Evolutionary conservation across 202 grass and related monocot genomes (phyloP), one percentile per base, ranked within the genome.

Genomic region (Carex sylvatica): DNA sequence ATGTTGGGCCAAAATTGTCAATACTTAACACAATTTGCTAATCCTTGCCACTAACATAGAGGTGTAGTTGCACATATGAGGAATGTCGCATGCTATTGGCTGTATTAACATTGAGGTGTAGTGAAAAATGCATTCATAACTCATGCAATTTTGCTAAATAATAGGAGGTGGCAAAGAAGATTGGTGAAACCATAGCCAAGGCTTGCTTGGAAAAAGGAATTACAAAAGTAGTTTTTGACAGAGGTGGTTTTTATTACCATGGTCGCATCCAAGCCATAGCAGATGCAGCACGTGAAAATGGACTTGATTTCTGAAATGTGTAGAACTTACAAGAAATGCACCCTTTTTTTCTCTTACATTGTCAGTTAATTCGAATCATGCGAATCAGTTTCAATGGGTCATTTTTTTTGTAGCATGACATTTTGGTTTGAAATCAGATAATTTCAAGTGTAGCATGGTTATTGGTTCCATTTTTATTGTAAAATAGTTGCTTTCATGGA

Each of bases 201-300:
- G 88, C 91, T 74, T 98, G 95, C 82, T 81, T 95, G 86, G 95
- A 98, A 72, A 98, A 95, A 86, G 92, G 95, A 78, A 93, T 98
- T 44, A 87, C 82, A 61, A 98, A 95, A 62, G 92, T 98, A 66
- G 92, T 92, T 65, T 98, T 98, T 18, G 95, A 98, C 67, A 78
- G 95, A 30, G 95, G 95, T 6, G 89, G 95, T 90, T 98, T 88
- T 83, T 89, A 83, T 46, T 98, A 93, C 78, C 90, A 93, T 2
- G 95, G 95, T 1, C 85, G 92, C 84, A 88, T 98, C 51, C 90
- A 93, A 92, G 95, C 95, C 80, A 70, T 98, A 28, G 92, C 95
- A 64, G 87, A 95, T 69, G 82, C 95, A 74, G 95, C 95, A 24
- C 90, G 95, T 59, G 92, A 98, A 79, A 68, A 90, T 3, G 95